A percentile compares a stretch with the other conserved stretches of the same genome.
phyloP scores from a whole-genome alignment of 768 basidiomycete genomes.

The Ramaria rubella region DNA sequence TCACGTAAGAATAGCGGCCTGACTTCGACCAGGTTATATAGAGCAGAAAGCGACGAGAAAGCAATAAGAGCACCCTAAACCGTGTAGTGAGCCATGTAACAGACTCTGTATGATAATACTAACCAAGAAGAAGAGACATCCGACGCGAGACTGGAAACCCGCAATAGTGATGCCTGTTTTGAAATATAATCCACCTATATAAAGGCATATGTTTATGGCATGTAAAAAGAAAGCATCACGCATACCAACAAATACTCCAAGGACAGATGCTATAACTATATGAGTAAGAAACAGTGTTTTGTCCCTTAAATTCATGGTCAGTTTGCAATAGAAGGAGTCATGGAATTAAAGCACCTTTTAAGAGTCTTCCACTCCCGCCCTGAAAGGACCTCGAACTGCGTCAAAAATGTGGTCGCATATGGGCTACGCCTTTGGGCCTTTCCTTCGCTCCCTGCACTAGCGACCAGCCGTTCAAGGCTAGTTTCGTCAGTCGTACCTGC shows the following conservation, averaged over 20 bases:
- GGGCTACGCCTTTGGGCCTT: conserved; percentile 17
- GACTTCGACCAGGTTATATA: conserved; percentile 82
- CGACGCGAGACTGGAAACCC: conserved; percentile 91
- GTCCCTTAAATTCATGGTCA: conserved; percentile 44
- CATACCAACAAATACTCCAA: conserved; percentile 84
- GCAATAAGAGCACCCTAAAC: conserved; percentile 79
- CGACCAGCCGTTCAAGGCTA: conserved; percentile 12
- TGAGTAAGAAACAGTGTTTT: conserved; percentile 80
- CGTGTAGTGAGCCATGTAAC: not conserved
- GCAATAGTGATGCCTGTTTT: conserved; percentile 75
- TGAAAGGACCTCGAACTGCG: conserved; percentile 77
- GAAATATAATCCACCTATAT: conserved; percentile 76
- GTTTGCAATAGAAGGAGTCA: not conserved
- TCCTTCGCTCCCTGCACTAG: conserved; percentile 5
- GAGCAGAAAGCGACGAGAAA: conserved; percentile 83
- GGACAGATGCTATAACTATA: conserved; percentile 53
- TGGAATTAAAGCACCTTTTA: conserved; percentile 42
- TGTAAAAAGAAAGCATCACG: not conserved
- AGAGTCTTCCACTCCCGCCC: conserved; percentile 84
- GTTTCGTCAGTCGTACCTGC: not conserved
- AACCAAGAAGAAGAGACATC: conserved; percentile 90
- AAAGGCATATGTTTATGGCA: not conserved
- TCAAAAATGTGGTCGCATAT: conserved; percentile 78
- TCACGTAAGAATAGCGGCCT: conserved; percentile 87
- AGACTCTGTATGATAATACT: conserved; percentile 6